Evolutionary conservation across 441 rosid species (phyloP), one percentile per base, ranked within the genome.

Genomic region (Pelargonium australe): DNA sequence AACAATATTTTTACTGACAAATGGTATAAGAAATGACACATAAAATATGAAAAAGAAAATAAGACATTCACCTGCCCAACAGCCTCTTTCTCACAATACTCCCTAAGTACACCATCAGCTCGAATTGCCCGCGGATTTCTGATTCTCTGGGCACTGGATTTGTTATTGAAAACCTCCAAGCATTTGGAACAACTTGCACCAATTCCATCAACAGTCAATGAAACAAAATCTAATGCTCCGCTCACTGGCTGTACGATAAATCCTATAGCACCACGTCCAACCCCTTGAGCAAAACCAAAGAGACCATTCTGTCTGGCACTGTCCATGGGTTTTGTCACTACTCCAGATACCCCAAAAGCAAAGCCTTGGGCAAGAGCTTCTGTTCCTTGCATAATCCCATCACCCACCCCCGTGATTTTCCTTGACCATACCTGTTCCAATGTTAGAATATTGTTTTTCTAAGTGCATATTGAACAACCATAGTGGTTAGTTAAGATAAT

Each of bases 331-430:
- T 95, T 95, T 44, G 77, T 95, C 81, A 95, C 87, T 72, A 92
- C 97, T 82, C 99, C 99, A 75, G 99, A 88, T 51, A 95, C 90
- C 77, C 98, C 99, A 79, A 95, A 95, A 79, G 97, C 99, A 83
- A 95, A 77, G 80, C 98, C 97, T 80, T 95, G 99, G 49, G 99
- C 99, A 69, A 95, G 79, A 78, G 99, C 99, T 85, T 95, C 99
- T 61, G 98, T 88, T 73, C 99, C 99, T 87, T 84, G 95, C 76
- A 92, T 79, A 71, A 95, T 77, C 73, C 95, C 99, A 81, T 95
- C 97, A 73, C 98, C 92, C 58, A 95, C 91, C 62, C 99, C 99
- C 63, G 96, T 92, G 82, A 95, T 91, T 84, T 86, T 88, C 86
- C 99, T 89, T 77, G 97, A 95, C 74, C 90, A 78, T 45, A 89